Evolutionary conservation across 805 yeast species (phyloP), one percentile per base, ranked within the genome.

Genomic region (Tetrapisispora arboricola): DNA sequence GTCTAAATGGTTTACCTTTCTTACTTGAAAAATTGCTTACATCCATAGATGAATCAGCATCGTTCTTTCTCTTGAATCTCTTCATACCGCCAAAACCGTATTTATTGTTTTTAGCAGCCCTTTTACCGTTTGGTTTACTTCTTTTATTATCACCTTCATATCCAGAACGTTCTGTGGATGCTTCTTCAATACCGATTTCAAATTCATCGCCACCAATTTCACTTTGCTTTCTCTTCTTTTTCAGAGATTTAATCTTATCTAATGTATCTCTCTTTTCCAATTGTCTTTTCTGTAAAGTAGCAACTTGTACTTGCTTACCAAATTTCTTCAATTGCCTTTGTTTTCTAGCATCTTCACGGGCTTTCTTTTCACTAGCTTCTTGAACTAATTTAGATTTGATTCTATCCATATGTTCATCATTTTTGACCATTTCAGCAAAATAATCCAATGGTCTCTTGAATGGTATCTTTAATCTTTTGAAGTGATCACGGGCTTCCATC

Each of bases 391-490:
- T 86, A 55, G 70, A 67, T 71, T 85, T 87, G 58, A 92, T 73
- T 65, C 78, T 84, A 57, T 86, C 96, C 98, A 92, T 92, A 64
- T 92, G 99, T 62, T 86, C 96, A 63, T 92, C 98, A 41, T 88
- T 80, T 68, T 92, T 92, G 45, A 87, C 84, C 98, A 92, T 92
- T 66, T 92, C 98, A 16, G 98, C 99, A 67, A 92, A 92, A 63
- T 85, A 92, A 61, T 92, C 98, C 55, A 76, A 67, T 28, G 99
- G 99, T 63, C 98, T 77, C 22, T 94, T 72, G 61, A 92, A 92
- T 45, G 96, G 86, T 25, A 90, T 78, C 57, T 80, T 80, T 49
- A 84, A 72, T 55, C 78, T 78, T 38, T 78, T 65, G 32, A 84
- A 68, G 41, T 75, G 73, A 36, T 71, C 61, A 55, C 90, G 79